Conservation (phyloP, 352 stramenopile species). For the Halophytophthora polymorphica region DNA sequence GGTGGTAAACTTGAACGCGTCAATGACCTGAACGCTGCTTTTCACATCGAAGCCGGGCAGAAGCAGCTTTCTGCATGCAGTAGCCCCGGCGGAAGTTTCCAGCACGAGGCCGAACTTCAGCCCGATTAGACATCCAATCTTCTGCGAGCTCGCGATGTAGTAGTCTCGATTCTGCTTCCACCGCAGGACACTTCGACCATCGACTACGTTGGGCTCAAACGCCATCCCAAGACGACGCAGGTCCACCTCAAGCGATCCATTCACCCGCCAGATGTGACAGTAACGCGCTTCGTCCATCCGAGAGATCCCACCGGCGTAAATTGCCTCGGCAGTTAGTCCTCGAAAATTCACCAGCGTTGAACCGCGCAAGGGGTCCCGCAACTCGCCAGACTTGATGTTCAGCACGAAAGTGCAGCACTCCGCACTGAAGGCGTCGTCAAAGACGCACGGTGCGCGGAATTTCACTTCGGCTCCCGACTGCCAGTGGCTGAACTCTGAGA, state of each 20-base stretch:
- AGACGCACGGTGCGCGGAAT: not conserved
- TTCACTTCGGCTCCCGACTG: not conserved
- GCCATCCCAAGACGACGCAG: not conserved
- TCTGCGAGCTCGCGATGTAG: not conserved
- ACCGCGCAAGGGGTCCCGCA: not conserved
- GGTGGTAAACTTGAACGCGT: not conserved
- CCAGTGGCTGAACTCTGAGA: not conserved
- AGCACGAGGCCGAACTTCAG: not conserved
- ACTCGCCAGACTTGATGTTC: not conserved
- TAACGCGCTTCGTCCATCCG: not conserved
- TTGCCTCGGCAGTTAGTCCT: not conserved
- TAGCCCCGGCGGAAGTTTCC: not conserved
- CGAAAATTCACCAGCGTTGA: not conserved
- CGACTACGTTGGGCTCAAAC: not conserved
- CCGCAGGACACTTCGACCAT: not conserved
- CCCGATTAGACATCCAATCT: not conserved
- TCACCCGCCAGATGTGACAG: not conserved
- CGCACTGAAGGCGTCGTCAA: not conserved
- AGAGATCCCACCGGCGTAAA: not conserved
- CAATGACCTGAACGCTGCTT: not conserved
- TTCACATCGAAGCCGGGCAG: not conserved
- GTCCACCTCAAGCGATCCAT: not conserved
- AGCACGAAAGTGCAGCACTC: not conserved
- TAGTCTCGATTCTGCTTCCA: not conserved
- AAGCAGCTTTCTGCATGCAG: not conserved